Percentiles rank a stretch among this genome's conserved stretches.
Evolutionary conservation across 257 asterid genomes (phyloP).

Genomic region (Solanum medicagineum): DNA sequence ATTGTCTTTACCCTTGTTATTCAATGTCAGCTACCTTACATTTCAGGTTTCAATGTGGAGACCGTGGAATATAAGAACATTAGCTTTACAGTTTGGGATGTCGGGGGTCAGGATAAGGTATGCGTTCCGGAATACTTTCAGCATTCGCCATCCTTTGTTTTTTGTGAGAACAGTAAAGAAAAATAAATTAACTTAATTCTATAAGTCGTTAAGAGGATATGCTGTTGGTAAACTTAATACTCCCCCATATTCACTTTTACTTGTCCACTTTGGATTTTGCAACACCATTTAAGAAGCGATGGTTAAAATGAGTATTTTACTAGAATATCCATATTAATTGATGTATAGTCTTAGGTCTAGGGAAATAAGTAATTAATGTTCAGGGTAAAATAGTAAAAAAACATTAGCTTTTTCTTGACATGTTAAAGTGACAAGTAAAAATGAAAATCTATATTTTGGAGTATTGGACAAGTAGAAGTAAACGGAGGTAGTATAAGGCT

Average conservation of each 20-base stretch:
- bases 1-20: not conserved
- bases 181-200: not conserved
- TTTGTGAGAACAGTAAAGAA: not conserved
- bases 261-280: too few relatives aligned
- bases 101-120: constrained; percentile 1
- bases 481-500: not conserved
- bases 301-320: too few relatives aligned
- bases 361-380: too few relatives aligned
- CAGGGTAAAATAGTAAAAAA: too few relatives aligned
- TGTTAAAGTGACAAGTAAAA: too few relatives aligned
- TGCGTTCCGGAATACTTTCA: not conserved
- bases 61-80: not conserved
- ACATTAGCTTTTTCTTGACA: too few relatives aligned
- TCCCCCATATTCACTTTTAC: too few relatives aligned
- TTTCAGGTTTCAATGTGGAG: not conserved
- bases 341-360: too few relatives aligned
- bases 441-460: too few relatives aligned
- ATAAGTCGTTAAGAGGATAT: not conserved
- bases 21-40: not conserved
- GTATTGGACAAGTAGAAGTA: too few relatives aligned
- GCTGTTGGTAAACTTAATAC: not conserved
- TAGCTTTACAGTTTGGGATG: constrained; percentile 5
- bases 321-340: too few relatives aligned
- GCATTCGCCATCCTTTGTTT: not conserved
- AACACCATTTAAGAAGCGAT: too few relatives aligned